Evolutionary conservation across 768 basidiomycete genomes (phyloP), one percentile per base, ranked within the genome.

Genomic region (Xerocomellus chrysenteron): DNA sequence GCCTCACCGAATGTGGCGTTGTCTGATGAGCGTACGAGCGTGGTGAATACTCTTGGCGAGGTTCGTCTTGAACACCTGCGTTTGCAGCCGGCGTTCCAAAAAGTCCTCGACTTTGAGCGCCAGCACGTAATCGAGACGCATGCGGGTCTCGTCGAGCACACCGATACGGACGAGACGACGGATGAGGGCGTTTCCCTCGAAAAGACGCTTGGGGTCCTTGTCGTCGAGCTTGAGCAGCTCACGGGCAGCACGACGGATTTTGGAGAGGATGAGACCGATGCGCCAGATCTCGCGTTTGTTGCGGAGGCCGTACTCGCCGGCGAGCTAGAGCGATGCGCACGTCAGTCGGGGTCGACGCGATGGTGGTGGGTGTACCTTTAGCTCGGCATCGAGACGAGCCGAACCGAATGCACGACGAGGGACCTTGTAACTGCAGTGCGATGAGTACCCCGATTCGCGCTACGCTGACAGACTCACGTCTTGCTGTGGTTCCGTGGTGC

Each of bases 271-370:
- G 71, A 99, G 88, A 74, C 93, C 87, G 76, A 99, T 98, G 72
- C 97, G 92, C 97, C 96, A 99, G 81, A 98, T 97, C 81, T 99
- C 97, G 74, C 96, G 91, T 84, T 99, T 99, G 91, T 98, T 98
- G 76, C 95, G 92, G 74, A 98, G 92, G 75, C 97, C 97, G 82
- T 95, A 98, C 80, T 99, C 97, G 78, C 97, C 96, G 52, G 95
- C 96, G 77, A 98, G 95, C 96, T 97, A 67, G 40, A 51, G 16
- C 42, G 37, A 26, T 39, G 50, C 49, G 50, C 49, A 45, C n/a
- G 37, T 55, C 32, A 58, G 50, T 30, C n/a, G 41, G 32, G 13
- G 39, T 47, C 26, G 33, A 57, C 48, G 14, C 14, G n/a, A 49
- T 4, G 37, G 14, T 5, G 24, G n/a, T 5, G 11, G 26, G 28